These are phyloP conservation scores for Leishmania arabica DNA, from an alignment of 208 protist species.

Conservation along the genomic window DNA sequence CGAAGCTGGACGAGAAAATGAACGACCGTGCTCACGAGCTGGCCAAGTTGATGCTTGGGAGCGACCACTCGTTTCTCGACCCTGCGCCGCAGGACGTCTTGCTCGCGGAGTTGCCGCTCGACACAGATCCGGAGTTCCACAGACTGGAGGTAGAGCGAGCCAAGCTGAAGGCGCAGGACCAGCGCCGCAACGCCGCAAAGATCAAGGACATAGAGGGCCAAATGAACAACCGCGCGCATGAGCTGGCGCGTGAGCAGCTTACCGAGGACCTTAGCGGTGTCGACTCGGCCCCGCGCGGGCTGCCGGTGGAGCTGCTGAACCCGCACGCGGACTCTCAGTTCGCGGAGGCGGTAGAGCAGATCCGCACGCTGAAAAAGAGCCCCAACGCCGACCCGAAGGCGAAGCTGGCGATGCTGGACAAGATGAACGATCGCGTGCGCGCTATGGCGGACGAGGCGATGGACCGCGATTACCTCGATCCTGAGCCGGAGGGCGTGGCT, in stretches of 20 bases:
- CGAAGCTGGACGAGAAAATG: slow-evolving; percentile 60
- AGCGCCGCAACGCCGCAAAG: slow-evolving; percentile 44
- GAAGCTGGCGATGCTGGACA: slow-evolving; percentile 39
- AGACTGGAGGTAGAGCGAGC: slow-evolving; percentile 65
- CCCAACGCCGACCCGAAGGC: slow-evolving; percentile 40
- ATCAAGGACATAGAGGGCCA: slow-evolving; percentile 70
- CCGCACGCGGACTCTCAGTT: slow-evolving; percentile 69
- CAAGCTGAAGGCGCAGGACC: slow-evolving; percentile 68
- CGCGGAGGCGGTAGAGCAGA: slow-evolving; percentile 40
- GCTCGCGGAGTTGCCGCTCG: slow-evolving; percentile 57
- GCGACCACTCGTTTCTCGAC: slow-evolving; percentile 66
- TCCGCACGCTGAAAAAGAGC: slow-evolving; percentile 45
- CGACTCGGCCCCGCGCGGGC: slow-evolving; percentile 46
- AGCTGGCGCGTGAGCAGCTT: slow-evolving; percentile 65
- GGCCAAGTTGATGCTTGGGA: slow-evolving; percentile 45
- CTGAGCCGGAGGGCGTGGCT: slow-evolving; percentile 66
- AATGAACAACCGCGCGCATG: slow-evolving; percentile 66
- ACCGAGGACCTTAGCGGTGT: slow-evolving; percentile 60
- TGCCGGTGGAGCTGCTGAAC: slow-evolving; percentile 60
- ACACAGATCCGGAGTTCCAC: slow-evolving; percentile 67
- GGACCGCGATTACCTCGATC: slow-evolving; percentile 70
- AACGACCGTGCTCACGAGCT: slow-evolving; percentile 67
- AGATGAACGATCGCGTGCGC: slow-evolving; percentile 63
- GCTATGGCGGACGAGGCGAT: slow-evolving; percentile 48
- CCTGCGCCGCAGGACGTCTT: slow-evolving; percentile 61